Base-by-base conservation (phyloP, 2,329 filamentous ascomycete species). In the Ceratocystis harringtonii region DNA sequence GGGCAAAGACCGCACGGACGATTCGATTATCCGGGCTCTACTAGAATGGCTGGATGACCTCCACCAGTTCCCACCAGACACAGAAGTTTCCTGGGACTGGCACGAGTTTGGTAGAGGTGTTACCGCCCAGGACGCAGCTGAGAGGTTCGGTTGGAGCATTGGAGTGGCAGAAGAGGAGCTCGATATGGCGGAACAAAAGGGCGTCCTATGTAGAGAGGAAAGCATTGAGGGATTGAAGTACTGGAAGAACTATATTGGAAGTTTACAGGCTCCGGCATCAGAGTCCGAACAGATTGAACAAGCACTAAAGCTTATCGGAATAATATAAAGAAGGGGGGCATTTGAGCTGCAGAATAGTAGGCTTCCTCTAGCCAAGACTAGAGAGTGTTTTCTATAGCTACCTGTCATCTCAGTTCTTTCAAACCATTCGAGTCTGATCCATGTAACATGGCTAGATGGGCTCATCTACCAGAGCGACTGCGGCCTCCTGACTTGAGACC, bases 91-190 rank as follows among this genome's bases (percentile, higher is more conserved):
- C 0, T 94, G 89, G 89, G 86, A 95, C 71, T 90, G 87, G 87
- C 79, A 79, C 60, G 71, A 78, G 50, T 96, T 90, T 73, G 92
- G 94, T 0, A 82, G 86, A 65, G 91, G 94, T 8, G 86, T 97
- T 32, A 96, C 91, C 15, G 90, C 91, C 1, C 89, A 94, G 72
- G 92, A 97, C 72, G 84, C 85, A 0, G 94, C 94, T 0, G 89
- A 95, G 74, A 80, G 84, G 62, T 99, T 99, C 75, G 90, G 92
- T 5, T 99, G 94, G 94, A 97, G 94, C 73, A 87, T 99, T 6
- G 94, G 94, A 7, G 92, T 99, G 25, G 94, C 94, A 1, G 89
- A 88, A 67, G 94, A 97, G 74, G 94, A 99, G 76, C 79, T 99
- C 12, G 89, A 96, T 73, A 96, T 99, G 92, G 92, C 92, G 0